Conservation (phyloP, 2,329 filamentous ascomycete genomes). For the Ceratocystis papillata region DNA sequence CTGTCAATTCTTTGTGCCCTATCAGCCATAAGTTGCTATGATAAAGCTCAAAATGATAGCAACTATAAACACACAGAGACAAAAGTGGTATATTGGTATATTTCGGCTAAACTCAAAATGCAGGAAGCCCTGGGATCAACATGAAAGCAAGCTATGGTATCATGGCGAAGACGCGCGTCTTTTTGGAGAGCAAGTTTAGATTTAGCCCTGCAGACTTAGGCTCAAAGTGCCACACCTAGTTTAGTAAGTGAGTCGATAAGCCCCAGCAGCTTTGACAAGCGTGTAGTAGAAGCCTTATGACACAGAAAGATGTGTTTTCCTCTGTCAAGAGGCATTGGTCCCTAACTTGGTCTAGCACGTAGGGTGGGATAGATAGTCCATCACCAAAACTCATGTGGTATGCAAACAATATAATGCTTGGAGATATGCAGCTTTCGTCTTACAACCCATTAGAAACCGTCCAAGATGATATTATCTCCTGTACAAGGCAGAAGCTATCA, state of each 20-base stretch:
- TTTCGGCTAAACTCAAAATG: background rate
- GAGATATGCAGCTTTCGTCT: background rate
- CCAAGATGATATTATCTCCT: background rate
- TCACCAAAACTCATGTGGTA: background rate
- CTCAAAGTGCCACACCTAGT: background rate
- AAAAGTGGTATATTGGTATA: background rate
- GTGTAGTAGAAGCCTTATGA: background rate
- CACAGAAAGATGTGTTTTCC: background rate
- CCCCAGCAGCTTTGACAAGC: no score
- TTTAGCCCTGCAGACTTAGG: background rate
- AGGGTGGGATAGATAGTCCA: background rate
- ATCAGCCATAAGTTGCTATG: background rate
- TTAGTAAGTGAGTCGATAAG: no score
- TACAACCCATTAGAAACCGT: background rate
- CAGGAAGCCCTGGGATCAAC: background rate
- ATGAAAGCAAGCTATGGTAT: background rate
- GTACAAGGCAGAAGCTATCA: no score
- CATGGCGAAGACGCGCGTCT: constrained; percentile 11
- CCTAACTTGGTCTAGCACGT: background rate
- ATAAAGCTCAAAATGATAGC: no score
- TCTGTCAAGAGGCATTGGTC: background rate
- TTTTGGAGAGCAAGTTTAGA: constrained; percentile 2
- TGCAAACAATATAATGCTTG: background rate
- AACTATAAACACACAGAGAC: no score
- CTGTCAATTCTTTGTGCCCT: background rate